These are phyloP conservation scores for Aristolochia californica DNA, from an alignment of 164 flowering plant species.

Conservation along the genomic window DNA sequence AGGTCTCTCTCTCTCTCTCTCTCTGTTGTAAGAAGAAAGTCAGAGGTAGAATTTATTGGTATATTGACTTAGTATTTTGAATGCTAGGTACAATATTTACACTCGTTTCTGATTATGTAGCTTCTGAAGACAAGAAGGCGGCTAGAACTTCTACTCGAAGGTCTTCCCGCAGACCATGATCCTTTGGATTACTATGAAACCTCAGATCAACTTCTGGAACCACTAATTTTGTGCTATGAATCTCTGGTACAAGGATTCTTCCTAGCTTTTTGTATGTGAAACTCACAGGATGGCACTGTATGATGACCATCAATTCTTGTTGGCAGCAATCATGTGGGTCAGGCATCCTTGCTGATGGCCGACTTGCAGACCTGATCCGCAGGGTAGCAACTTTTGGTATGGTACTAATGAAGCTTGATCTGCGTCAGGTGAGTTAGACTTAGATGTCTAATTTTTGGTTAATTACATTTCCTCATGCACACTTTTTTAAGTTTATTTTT, in stretches of 20 bases:
- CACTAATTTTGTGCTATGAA: slow-evolving; percentile 72
- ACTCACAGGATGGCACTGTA: neutral
- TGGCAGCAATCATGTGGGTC: slow-evolving; percentile 85
- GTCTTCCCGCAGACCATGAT: slow-evolving; percentile 78
- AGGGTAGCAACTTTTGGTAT: slow-evolving; percentile 90
- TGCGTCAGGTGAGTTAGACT: slow-evolving; percentile 68
- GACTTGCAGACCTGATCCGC: slow-evolving; percentile 80
- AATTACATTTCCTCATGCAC: no score
- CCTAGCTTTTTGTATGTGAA: slow-evolving; percentile 1
- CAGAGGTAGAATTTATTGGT: neutral
- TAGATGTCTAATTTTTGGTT: neutral
- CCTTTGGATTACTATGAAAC: slow-evolving; percentile 73
- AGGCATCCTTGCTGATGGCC: slow-evolving; percentile 85
- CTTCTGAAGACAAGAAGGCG: slow-evolving; percentile 62
- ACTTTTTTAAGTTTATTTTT: neutral
- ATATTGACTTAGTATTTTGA: neutral
- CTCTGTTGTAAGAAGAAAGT: neutral
- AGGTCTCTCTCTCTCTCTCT: slow-evolving; percentile 29
- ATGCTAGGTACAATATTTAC: neutral
- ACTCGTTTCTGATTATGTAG: slow-evolving; percentile 22
- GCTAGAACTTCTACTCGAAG: slow-evolving; percentile 80
- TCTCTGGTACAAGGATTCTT: slow-evolving; percentile 27
- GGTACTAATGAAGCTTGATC: slow-evolving; percentile 88
- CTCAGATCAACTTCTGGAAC: slow-evolving; percentile 67
- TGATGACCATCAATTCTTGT: slow-evolving; percentile 5